Percentiles rank a stretch among this genome's conserved stretches.
Evolutionary conservation across 2,329 filamentous ascomycete species (phyloP).

Genomic region (Penicillium sp.): DNA sequence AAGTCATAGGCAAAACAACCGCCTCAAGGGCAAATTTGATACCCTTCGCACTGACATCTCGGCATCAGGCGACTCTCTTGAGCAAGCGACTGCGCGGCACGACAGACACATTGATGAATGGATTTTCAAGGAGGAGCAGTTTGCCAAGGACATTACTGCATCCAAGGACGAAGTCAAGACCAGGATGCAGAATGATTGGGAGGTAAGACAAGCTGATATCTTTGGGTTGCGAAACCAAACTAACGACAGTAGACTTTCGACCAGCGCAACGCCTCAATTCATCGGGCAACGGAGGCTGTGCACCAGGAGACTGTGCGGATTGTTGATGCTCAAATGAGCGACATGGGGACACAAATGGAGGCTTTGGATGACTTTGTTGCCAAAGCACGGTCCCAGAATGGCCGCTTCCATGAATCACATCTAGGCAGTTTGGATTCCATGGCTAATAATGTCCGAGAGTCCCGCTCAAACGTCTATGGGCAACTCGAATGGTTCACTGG

Average conservation of each 20-base stretch:
- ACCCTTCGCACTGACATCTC: conserved; percentile 63
- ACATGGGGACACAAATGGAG: conserved; percentile 84
- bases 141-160: conserved; percentile 68
- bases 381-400: conserved; percentile 76
- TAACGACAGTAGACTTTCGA: conserved; percentile 60
- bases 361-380: conserved; percentile 88
- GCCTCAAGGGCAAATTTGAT: conserved; percentile 63
- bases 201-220: conserved; percentile 49
- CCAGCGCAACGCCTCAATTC: conserved; percentile 77
- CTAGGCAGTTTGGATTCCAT: conserved; percentile 63
- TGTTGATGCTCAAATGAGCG: conserved; percentile 82
- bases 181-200: conserved; percentile 84
- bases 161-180: conserved; percentile 76
- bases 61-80: conserved; percentile 62
- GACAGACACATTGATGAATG: conserved; percentile 70
- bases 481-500: conserved; percentile 68
- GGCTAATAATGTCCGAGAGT: conserved; percentile 66
- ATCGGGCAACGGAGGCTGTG: conserved; percentile 77
- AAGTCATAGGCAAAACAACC: conserved; percentile 68
- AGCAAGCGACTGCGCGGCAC: conserved; percentile 64
- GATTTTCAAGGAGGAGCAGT: conserved; percentile 64
- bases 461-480: conserved; percentile 67
- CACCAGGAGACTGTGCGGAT: conserved; percentile 87
- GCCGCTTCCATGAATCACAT: conserved; percentile 70
- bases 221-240: conserved; percentile 7